A percentile compares a stretch with the other conserved stretches of the same genome.
Conservation (phyloP, 345 rosid species). For the Orychophragmus violaceus region DNA sequence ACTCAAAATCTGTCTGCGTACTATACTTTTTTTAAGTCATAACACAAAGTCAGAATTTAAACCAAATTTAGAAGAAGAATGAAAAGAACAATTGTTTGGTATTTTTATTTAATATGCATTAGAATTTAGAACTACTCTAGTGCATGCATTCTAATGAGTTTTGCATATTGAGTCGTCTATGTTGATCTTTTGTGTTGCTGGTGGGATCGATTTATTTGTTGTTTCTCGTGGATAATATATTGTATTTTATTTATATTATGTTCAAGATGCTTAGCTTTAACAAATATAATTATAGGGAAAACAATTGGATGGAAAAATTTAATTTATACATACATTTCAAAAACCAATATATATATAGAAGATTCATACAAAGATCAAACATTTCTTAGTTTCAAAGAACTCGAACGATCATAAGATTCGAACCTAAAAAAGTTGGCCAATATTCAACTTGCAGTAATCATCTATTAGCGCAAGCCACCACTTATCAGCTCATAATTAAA, state of each 20-base stretch:
- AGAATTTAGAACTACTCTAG: too few relatives aligned
- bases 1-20: background rate
- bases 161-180: background rate
- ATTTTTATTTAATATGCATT: background rate
- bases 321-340: background rate
- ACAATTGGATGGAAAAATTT: background rate
- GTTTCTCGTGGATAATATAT: background rate
- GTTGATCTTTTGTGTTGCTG: background rate
- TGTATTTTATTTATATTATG: background rate
- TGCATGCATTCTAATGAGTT: background rate
- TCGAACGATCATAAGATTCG: conserved; percentile 14
- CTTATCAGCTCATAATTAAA: conserved; percentile 19
- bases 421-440: background rate
- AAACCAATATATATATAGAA: background rate
- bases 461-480: conserved; percentile 5
- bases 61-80: background rate
- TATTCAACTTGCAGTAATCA: conserved; percentile 18
- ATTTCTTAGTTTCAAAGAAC: conserved; percentile 29
- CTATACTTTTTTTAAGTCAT: background rate
- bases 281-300: background rate
- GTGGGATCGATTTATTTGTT: background rate
- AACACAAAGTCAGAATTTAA: background rate
- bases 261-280: too few relatives aligned
- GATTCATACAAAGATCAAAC: conserved; percentile 12
- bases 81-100: background rate